Percentiles rank a stretch among this genome's conserved stretches.
These are phyloP conservation scores for Talaromyces ruber DNA, from an alignment of 495 filamentous ascomycete genomes.

Conservation along the genomic window DNA sequence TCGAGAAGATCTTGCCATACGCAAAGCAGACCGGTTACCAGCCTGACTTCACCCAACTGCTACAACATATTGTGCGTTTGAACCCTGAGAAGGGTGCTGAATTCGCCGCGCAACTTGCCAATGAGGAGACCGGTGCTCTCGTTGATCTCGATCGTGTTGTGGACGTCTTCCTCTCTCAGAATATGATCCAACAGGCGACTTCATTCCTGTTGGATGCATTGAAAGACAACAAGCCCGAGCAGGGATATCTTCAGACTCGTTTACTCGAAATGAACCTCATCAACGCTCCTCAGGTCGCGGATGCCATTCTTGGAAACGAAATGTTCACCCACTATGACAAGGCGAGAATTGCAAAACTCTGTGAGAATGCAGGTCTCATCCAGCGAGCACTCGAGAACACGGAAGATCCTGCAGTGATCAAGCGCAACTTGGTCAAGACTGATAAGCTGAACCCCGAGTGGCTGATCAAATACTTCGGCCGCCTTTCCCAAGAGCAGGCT, in stretches of 20 bases:
- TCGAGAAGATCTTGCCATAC: slow-evolving; percentile 91
- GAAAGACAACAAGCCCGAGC: slow-evolving; percentile 88
- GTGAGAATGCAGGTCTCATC: slow-evolving; percentile 79
- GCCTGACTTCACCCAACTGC: slow-evolving; percentile 82
- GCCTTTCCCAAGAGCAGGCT: slow-evolving; percentile 88
- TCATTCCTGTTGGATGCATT: slow-evolving; percentile 93
- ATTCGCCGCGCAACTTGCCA: slow-evolving; percentile 82
- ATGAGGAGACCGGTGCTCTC: slow-evolving; percentile 72
- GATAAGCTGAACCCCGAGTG: slow-evolving; percentile 83
- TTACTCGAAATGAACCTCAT: slow-evolving; percentile 96
- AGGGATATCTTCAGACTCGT: slow-evolving; percentile 86
- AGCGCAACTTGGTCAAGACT: slow-evolving; percentile 74
- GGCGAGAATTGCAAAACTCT: slow-evolving; percentile 74
- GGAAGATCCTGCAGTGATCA: slow-evolving; percentile 81
- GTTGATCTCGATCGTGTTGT: slow-evolving; percentile 93
- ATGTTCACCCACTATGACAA: slow-evolving; percentile 97
- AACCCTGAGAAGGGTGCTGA: slow-evolving; percentile 94
- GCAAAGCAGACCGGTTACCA: slow-evolving; percentile 72
- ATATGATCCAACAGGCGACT: slow-evolving; percentile 95
- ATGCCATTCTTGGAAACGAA: slow-evolving; percentile 93
- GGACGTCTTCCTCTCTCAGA: slow-evolving; percentile 94
- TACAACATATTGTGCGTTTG: slow-evolving; percentile 85
- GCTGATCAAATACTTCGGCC: slow-evolving; percentile 85
- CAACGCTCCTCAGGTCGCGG: slow-evolving; percentile 93
- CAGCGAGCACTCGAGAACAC: slow-evolving; percentile 92